Base-by-base conservation (phyloP, 768 basidiomycete genomes). In the Termitomyces eurrhizus region DNA sequence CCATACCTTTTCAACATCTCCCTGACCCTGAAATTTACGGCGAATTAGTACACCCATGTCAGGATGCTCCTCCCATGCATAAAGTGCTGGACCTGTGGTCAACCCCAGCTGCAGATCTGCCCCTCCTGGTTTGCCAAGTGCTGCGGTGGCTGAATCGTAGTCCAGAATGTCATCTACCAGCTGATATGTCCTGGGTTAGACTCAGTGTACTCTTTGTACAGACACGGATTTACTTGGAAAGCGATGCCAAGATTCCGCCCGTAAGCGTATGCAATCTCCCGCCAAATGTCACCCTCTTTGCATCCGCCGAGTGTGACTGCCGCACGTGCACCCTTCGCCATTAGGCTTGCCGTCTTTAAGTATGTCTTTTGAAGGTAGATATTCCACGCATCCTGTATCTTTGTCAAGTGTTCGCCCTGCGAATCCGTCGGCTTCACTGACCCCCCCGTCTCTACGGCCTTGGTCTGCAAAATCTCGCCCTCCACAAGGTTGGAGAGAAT, bases 141-240 rank as follows among this genome's bases (percentile, higher is more conserved):
- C 77, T 0, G 78, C 74, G 6, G 85, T 81, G 12, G 88, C 88
- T 0, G 90, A 85, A 52, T 95, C 90, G 69, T 93, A 98, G 75
- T 98, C 97, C 3, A 99, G 78, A 39, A 95, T 83, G 69, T 99
- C 97, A 70, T 99, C 97, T 52, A 98, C 89, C 11, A 99, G 88
- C 95, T 97, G 70, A 37, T 26, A 44, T 39, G 39, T 51, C 29
- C 13, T 42, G 48, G 45, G 35, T 32, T 50, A 48, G 37, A 52
- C 33, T 29, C 13, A 53, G 56, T 36, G n/a, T 55, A 55, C 8
- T 29, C 24, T 46, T 37, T 36, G 24, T 0, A 52, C 32, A 41
- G 39, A 53, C 21, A 37, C 13, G 24, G 33, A 72, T 78, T 57
- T 63, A 94, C 94, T 83, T 97, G 95, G 77, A 98, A 97, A 4